These are phyloP conservation scores for Mortierella sp. DNA, from an alignment of 371 early-diverging fungal species.

Conservation along the genomic window DNA sequence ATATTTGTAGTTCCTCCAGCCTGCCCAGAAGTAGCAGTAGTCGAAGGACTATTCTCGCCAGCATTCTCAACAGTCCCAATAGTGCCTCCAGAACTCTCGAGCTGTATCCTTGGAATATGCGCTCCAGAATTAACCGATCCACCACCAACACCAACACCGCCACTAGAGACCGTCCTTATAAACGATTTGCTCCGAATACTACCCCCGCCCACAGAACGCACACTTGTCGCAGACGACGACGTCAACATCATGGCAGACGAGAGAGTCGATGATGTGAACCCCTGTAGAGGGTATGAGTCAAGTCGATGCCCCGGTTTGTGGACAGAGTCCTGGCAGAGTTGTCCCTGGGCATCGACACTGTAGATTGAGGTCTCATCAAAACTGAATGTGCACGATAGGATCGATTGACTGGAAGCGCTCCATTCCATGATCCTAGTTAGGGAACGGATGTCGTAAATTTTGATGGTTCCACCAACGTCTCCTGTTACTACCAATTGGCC, in stretches of 20 bases:
- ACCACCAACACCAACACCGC: neutral
- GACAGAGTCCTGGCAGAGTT: conserved; percentile 58
- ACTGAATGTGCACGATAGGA: conserved; percentile 74
- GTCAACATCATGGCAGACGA: conserved; percentile 50
- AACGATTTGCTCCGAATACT: conserved; percentile 46
- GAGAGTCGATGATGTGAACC: conserved; percentile 45
- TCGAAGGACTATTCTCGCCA: neutral
- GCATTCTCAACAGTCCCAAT: conserved; percentile 11
- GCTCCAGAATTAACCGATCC: conserved; percentile 22
- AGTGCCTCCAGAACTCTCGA: conserved; percentile 36
- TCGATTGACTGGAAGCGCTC: conserved; percentile 60
- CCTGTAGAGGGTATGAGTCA: conserved; percentile 42
- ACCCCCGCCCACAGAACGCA: conserved; percentile 33
- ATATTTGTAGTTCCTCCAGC: neutral
- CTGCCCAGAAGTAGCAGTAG: neutral
- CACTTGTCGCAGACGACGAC: conserved; percentile 39
- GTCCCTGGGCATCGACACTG: conserved; percentile 65
- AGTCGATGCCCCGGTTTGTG: conserved; percentile 43
- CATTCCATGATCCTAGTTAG: conserved; percentile 75
- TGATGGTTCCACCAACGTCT: conserved; percentile 68
- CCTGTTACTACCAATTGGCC: conserved; percentile 75
- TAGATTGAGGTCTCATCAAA: conserved; percentile 79
- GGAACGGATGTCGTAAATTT: conserved; percentile 72
- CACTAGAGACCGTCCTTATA: conserved; percentile 26
- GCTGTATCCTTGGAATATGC: conserved; percentile 43